Percentiles rank a stretch among this genome's conserved stretches.
Conservation (phyloP, 163 green algal genomes). For the Coccomyxa subellipsoidea region DNA sequence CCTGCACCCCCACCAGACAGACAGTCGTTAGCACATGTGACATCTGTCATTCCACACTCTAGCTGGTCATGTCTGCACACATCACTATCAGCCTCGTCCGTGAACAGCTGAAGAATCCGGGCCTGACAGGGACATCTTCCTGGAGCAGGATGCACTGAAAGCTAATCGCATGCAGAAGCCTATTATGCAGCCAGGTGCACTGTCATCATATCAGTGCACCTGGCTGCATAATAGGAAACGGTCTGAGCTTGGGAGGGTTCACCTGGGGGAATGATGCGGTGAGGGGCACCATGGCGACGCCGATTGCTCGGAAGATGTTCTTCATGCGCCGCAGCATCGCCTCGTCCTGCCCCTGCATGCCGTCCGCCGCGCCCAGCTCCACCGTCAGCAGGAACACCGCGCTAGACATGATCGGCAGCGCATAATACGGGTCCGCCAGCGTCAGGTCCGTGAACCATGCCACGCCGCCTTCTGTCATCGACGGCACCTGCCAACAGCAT, state of each 20-base stretch:
- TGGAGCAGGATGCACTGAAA: no score
- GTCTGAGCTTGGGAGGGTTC: neutral
- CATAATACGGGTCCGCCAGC: slow-evolving; percentile 50
- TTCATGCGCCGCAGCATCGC: slow-evolving; percentile 47
- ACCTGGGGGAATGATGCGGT: slow-evolving; percentile 42
- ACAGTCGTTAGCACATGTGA: neutral
- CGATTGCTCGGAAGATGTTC: slow-evolving; percentile 53
- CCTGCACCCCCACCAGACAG: slow-evolving; percentile 14
- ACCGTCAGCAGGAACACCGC: slow-evolving; percentile 48
- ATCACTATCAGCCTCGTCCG: no score
- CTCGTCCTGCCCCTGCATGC: slow-evolving; percentile 64
- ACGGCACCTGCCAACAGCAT: slow-evolving; percentile 44
- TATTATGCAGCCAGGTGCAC: no score
- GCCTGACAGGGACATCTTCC: no score
- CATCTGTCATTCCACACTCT: neutral
- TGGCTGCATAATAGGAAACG: neutral
- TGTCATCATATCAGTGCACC: neutral
- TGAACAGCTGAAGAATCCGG: no score
- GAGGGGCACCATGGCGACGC: slow-evolving; percentile 54
- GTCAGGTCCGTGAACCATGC: slow-evolving; percentile 69
- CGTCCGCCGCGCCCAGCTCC: slow-evolving; percentile 63
- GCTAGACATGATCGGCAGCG: slow-evolving; percentile 46
- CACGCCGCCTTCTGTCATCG: slow-evolving; percentile 49
- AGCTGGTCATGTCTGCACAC: no score
- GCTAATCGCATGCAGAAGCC: no score